Conservation (phyloP, 2,329 filamentous ascomycete genomes). For the Pseudopyricularia cyperi region DNA sequence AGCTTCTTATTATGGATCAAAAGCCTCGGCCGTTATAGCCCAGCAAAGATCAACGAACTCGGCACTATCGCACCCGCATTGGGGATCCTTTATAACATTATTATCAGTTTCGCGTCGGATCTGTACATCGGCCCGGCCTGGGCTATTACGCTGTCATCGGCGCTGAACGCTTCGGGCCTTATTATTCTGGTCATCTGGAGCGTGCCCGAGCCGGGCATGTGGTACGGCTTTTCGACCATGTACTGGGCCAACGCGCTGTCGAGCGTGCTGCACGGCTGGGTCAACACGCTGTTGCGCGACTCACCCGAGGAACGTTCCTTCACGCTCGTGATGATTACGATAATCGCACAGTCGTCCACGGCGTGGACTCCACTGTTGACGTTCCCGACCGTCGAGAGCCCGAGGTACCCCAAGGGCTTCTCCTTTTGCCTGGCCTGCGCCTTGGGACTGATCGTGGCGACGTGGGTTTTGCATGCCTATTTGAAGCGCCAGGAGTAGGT, state of each 20-base stretch:
- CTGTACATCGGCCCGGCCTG: conserved; percentile 36
- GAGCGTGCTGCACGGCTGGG: conserved; percentile 41
- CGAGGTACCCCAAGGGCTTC: conserved; percentile 15
- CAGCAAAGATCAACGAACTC: conserved; percentile 3
- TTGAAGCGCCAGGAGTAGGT: not conserved
- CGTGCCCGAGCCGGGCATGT: conserved; percentile 38
- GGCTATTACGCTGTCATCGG: conserved; percentile 37
- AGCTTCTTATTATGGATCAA: conserved; percentile 46
- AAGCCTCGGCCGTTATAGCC: conserved; percentile 19
- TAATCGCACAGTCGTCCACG: conserved; percentile 38
- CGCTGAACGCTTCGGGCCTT: conserved; percentile 38
- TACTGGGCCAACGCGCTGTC: conserved; percentile 38
- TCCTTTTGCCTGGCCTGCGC: conserved; percentile 5
- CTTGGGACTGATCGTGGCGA: not conserved
- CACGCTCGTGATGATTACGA: conserved; percentile 23
- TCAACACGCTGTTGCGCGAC: conserved; percentile 33
- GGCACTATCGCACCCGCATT: conserved; percentile 18
- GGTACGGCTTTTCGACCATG: conserved; percentile 37
- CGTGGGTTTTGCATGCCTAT: not conserved
- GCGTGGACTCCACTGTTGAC: conserved; percentile 37
- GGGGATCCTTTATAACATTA: conserved; percentile 41
- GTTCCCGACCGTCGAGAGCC: conserved; percentile 16
- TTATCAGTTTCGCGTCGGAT: conserved; percentile 41
- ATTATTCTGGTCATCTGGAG: conserved; percentile 42
- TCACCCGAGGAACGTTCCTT: conserved; percentile 30